A percentile compares a stretch with the other conserved stretches of the same genome.
phyloP scores from a whole-genome alignment of 176 grass and related monocot genomes.

The sorghum (Sorghum bicolor) region DNA sequence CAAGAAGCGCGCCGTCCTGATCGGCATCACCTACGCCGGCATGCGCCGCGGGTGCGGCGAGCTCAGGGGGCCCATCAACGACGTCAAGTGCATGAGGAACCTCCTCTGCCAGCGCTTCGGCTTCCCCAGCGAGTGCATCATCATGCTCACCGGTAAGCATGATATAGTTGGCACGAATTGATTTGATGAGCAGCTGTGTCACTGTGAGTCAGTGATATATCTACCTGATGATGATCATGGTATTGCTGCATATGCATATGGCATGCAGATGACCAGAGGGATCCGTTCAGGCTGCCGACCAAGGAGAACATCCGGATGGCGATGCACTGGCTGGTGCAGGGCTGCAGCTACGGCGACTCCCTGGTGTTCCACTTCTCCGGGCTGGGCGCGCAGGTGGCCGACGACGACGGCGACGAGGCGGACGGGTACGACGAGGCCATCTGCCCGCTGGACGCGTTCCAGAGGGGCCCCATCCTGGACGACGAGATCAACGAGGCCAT shows the following conservation, averaged over 20 bases:
- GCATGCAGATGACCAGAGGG: slow-evolving; percentile 56
- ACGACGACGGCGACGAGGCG: slow-evolving; percentile 61
- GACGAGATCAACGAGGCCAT: slow-evolving; percentile 83
- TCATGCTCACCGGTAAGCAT: slow-evolving; percentile 60
- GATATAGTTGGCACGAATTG: too few species aligned
- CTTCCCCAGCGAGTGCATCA: slow-evolving; percentile 63
- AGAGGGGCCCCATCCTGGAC: slow-evolving; percentile 64
- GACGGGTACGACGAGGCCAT: slow-evolving; percentile 92
- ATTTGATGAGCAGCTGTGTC: too few species aligned
- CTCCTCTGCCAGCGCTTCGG: slow-evolving; percentile 63
- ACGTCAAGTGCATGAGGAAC: slow-evolving; percentile 79
- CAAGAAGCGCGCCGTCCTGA: slow-evolving; percentile 81
- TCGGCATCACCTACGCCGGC: slow-evolving; percentile 69
- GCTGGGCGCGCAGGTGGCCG: slow-evolving; percentile 63
- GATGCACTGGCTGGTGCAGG: slow-evolving; percentile 86
- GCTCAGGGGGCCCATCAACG: slow-evolving; percentile 73
- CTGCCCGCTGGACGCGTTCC: slow-evolving; percentile 77
- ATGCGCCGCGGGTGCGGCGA: slow-evolving; percentile 23
- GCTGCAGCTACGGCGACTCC: slow-evolving; percentile 67
- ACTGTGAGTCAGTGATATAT: too few species aligned
- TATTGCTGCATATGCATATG: too few species aligned
- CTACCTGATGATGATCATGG: too few species aligned
- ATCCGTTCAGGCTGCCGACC: slow-evolving; percentile 55
- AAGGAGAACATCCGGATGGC: slow-evolving; percentile 75
- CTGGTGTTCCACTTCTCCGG: slow-evolving; percentile 98